Base-by-base conservation (phyloP, 768 basidiomycete genomes). In the Mycena latifolia region DNA sequence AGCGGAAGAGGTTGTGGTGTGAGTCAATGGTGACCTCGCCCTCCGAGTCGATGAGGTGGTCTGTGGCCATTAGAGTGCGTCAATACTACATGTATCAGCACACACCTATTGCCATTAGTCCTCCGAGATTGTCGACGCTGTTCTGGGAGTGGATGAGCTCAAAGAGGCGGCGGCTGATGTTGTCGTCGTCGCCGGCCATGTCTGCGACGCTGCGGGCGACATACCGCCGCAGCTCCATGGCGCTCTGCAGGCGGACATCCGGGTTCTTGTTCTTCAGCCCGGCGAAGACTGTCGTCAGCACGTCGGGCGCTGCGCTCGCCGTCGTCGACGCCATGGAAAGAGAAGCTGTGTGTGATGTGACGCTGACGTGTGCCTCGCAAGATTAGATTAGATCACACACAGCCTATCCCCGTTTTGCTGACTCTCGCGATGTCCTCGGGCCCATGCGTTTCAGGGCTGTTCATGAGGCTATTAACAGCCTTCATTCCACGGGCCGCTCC, bases 91-190 rank as follows among this genome's bases (percentile, higher is more conserved):
- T n/a, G n/a, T n/a, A n/a, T n/a, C n/a, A n/a, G 18, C 24, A 69
- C 82, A 55, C 67, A 89, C 89, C 89, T 60, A 92, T 92, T 24
- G 90, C 90, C 11, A 86, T 73, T 22, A 92, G 77, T 15, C 89
- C 91, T 0, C 89, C 91, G 14, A 91, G 79, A 71, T 88, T 87
- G 74, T 92, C 91, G 15, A 79, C 79, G 37, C 84, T 83, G 63
- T 84, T 85, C 69, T 85, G 84, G 56, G 84, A 84, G 72, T 90
- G 89, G 58, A 89, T 82, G 43, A 90, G 82, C 73, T 87, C 85
- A 69, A 88, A 88, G 37, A 90, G 79, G 25, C 84, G 77, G 60
- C 81, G 80, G 69, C 84, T 87, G 70, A 90, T 85, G 50, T 81
- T 82, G 68, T 88, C 85, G 59, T 88, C 86, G 83, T 85, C 89